Evolutionary conservation across 768 basidiomycete genomes (phyloP).

Genomic region (Boletus bicolor): DNA sequence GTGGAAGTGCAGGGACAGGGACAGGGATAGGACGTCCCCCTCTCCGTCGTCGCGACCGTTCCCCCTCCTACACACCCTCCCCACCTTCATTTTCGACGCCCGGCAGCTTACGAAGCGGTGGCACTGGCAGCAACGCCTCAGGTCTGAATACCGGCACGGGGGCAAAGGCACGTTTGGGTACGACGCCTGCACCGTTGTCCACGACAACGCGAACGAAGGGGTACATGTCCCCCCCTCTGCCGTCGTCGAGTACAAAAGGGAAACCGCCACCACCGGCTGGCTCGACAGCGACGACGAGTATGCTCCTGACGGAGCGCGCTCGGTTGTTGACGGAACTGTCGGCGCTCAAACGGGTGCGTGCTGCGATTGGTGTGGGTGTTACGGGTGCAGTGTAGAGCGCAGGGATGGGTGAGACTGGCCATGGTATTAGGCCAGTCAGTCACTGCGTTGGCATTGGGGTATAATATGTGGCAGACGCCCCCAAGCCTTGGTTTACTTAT

Average conservation of each 20-base stretch:
- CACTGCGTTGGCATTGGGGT: conserved; percentile 13
- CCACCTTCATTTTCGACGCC: conserved; percentile 1
- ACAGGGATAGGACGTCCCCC: neutral
- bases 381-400: neutral
- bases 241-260: neutral
- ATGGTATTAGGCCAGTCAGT: neutral
- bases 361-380: conserved; percentile 3
- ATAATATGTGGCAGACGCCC: neutral
- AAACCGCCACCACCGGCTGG: conserved; percentile 14
- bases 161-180: neutral
- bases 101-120: too few species aligned
- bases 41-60: neutral
- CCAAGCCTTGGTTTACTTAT: too few species aligned
- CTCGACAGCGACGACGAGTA: conserved; percentile 41
- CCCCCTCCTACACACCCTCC: conserved; percentile 15
- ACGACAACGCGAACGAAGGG: neutral
- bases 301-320: conserved; percentile 57
- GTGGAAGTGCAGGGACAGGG: neutral
- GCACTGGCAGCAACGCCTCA: neutral
- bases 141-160: neutral
- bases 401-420: neutral
- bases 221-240: neutral
- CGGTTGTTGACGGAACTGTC: conserved; percentile 54
- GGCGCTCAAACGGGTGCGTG: conserved; percentile 33
- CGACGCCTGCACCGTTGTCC: neutral